phyloP scores from a whole-genome alignment of 768 basidiomycete genomes.

The Pleurotus citrinopileatus region DNA sequence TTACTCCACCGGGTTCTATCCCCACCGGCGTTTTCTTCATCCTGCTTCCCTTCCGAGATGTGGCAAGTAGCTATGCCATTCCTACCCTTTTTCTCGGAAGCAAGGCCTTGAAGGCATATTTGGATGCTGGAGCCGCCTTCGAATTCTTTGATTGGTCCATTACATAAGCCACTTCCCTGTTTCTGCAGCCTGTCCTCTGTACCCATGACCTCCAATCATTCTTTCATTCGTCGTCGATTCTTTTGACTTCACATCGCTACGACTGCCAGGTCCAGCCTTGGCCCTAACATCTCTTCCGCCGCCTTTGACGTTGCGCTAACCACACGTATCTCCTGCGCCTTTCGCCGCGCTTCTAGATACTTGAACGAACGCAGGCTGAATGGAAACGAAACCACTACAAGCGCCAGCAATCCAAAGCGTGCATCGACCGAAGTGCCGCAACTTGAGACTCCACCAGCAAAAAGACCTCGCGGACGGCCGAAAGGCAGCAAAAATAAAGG shows the following conservation, averaged over 20 bases:
- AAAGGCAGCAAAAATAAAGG: conserved; percentile 64
- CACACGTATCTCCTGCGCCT: background rate
- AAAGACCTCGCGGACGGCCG: conserved; percentile 63
- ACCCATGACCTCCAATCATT: conserved; percentile 6
- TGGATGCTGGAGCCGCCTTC: conserved; percentile 1
- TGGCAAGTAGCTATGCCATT: background rate
- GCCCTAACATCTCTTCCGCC: background rate
- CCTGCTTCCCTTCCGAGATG: no score
- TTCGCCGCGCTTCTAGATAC: conserved; percentile 40
- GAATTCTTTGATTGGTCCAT: conserved; percentile 7
- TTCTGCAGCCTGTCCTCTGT: no score
- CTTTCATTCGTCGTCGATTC: conserved; percentile 4
- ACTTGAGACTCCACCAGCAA: conserved; percentile 28
- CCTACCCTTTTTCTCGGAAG: no score
- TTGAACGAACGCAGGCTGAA: conserved; percentile 60
- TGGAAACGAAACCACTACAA: conserved; percentile 33
- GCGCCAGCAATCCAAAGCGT: conserved; percentile 8
- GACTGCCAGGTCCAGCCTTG: background rate
- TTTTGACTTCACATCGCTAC: conserved; percentile 1
- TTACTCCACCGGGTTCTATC: no score
- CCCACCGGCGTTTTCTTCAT: no score
- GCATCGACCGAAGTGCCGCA: conserved; percentile 18
- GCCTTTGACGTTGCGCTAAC: background rate
- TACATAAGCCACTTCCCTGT: conserved; percentile 11
- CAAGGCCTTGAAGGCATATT: conserved; percentile 1